Evolutionary conservation across 495 filamentous ascomycete genomes (phyloP), one percentile per base, ranked within the genome.

Genomic region (Penicillium pancosmium): DNA sequence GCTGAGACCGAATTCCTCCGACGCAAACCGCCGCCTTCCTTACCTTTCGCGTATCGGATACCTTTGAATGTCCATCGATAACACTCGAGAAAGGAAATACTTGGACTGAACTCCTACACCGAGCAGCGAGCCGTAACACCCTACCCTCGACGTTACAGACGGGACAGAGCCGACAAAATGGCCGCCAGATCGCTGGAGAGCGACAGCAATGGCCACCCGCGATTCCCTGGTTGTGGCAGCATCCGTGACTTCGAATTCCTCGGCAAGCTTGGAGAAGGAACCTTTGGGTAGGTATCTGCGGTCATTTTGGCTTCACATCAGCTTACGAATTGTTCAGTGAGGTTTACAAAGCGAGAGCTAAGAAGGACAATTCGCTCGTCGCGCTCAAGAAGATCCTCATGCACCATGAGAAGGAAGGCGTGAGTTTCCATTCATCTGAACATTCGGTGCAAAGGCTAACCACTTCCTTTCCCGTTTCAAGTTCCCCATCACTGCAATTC

Each of bases 371-470:
- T 18, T 78, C 81, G 23, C 65, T 91, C 27, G 87, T 97, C 44
- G 94, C 94, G 3, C 67, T 99, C 65, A 99, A 99, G 82, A 98
- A 99, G 82, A 87, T 98, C 73, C 81, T 91, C 11, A 91, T 98
- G 94, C 94, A 98, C 66, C 91, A 93, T 59, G 95, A 99, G 77
- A 86, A 91, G 65, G 95, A 99, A 78, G 95, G 95, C 34, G 88
- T 90, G 67, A 68, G 85, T 78, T 13, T 27, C 47, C 47, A 34
- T 31, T 21, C 35, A 19, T 36, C n/a, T 31, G 27, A 31, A 31
- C 2, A 31, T 31, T 31, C 27, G 27, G 25, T 31, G 8, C 1
- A 8, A 31, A 31, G 8, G 5, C 27, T 31, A 31, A 31, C 8
- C 8, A 31, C 8, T 31, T 31, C 27, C 27, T 0, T 6, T 9